These are phyloP conservation scores for Leavenworthia alabamica DNA, from an alignment of 345 rosid genomes.

Conservation along the genomic window DNA sequence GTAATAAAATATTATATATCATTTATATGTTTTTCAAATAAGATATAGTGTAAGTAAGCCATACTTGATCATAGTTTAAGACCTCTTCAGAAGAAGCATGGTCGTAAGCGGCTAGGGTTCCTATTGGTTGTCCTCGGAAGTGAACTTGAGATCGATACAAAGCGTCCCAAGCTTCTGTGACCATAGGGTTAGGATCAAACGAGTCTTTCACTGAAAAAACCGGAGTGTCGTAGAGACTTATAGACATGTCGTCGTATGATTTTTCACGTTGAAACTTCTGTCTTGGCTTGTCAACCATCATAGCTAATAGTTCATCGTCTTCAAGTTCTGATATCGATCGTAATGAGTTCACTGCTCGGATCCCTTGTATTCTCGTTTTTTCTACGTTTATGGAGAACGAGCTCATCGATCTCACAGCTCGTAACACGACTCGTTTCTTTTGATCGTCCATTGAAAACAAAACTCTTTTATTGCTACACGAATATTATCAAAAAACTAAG, in stretches of 20 bases:
- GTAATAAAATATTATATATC: neutral
- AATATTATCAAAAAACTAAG: neutral
- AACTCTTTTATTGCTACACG: neutral
- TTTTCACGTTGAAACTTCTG: conserved; percentile 71
- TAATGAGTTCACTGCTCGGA: conserved; percentile 60
- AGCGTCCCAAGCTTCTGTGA: conserved; percentile 90
- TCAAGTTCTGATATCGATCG: conserved; percentile 59
- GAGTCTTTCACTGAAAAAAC: conserved; percentile 56
- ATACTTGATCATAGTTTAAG: conserved; percentile 90
- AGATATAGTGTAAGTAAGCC: neutral
- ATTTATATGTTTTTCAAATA: neutral
- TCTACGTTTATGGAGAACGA: neutral
- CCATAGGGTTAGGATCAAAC: conserved; percentile 73
- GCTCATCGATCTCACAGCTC: conserved; percentile 23
- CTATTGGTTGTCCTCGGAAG: conserved; percentile 70
- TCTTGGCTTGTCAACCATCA: conserved; percentile 64
- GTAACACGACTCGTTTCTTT: conserved; percentile 8
- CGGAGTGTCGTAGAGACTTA: conserved; percentile 69
- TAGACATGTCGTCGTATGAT: conserved; percentile 76
- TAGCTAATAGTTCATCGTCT: conserved; percentile 53
- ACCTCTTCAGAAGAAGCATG: conserved; percentile 89
- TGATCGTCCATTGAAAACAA: conserved; percentile 4
- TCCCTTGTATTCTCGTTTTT: conserved; percentile 13
- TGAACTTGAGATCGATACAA: conserved; percentile 55
- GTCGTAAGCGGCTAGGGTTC: conserved; percentile 77